A percentile compares a stretch with the other conserved stretches of the same genome.
Evolutionary conservation across 2,329 filamentous ascomycete genomes (phyloP).

Genomic region (Chaetomiaceae sp.): DNA sequence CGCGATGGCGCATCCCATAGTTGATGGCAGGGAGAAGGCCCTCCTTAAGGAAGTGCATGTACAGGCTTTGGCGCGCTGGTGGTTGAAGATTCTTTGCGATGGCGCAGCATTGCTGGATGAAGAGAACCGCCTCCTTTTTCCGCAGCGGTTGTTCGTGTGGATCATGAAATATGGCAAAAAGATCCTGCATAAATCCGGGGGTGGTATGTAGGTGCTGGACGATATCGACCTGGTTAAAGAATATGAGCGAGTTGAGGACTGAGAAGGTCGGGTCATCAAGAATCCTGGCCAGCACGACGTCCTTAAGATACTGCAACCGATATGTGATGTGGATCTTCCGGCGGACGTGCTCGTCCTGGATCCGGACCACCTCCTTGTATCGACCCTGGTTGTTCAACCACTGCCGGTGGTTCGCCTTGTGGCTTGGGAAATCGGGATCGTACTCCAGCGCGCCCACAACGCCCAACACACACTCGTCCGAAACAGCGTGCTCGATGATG

Average conservation of each 20-base stretch:
- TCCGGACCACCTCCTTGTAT: constrained; percentile 94
- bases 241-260: constrained; percentile 94
- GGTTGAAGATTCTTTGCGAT: constrained; percentile 94
- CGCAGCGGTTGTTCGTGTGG: constrained; percentile 61
- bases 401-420: constrained; percentile 95
- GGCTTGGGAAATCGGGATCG: constrained; percentile 93
- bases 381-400: constrained; percentile 85
- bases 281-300: constrained; percentile 94
- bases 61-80: constrained; percentile 72
- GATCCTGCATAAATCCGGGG: constrained; percentile 69
- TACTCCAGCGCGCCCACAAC: constrained; percentile 96
- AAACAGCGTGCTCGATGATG: constrained; percentile 91
- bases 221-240: constrained; percentile 98
- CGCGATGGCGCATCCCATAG: constrained; percentile 80
- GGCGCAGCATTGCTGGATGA: constrained; percentile 92
- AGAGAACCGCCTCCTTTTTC: constrained; percentile 91
- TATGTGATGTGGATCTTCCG: constrained; percentile 96
- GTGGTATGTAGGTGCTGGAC: constrained; percentile 91
- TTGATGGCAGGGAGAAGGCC: constrained; percentile 87
- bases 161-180: constrained; percentile 79
- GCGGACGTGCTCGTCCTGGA: constrained; percentile 74
- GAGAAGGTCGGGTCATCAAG: constrained; percentile 97
- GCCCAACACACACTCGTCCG: constrained; percentile 81
- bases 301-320: constrained; percentile 92
- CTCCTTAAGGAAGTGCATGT: constrained; percentile 83